phyloP scores from a whole-genome alignment of 2,329 filamentous ascomycete species.

The Xylariaceae sp. region DNA sequence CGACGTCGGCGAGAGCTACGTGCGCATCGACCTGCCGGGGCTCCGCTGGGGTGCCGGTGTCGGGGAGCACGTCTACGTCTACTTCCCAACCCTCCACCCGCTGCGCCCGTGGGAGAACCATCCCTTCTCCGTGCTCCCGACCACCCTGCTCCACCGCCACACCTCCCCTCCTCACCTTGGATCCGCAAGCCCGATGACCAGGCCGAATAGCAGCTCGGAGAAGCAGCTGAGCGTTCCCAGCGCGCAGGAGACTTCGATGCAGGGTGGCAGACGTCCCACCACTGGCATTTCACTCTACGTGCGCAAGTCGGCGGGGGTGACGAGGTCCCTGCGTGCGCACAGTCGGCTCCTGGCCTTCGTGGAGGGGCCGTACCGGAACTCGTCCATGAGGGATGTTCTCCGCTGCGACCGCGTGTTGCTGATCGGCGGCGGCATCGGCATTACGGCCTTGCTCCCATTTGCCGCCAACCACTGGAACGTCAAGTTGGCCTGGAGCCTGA shows the following conservation, averaged over 20 bases:
- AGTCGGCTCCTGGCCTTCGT: conserved; percentile 2
- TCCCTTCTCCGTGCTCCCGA: conserved; percentile 38
- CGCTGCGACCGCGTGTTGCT: conserved; percentile 10
- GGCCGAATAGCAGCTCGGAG: not conserved
- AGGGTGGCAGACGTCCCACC: not conserved
- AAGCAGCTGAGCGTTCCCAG: not conserved
- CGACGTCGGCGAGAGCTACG: conserved; percentile 22
- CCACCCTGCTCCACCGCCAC: conserved; percentile 3
- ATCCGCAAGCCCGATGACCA: not conserved
- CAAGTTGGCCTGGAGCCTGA: conserved; percentile 8
- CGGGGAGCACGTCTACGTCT: conserved; percentile 35
- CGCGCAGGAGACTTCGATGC: not conserved
- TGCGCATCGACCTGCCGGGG: conserved; percentile 35
- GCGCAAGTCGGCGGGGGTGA: conserved; percentile 4
- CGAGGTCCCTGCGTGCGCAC: conserved; percentile 2
- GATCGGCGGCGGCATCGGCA: conserved; percentile 10
- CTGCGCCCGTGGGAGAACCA: conserved; percentile 44
- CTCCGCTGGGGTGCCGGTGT: conserved; percentile 25
- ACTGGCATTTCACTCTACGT: conserved; percentile 6
- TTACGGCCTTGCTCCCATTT: conserved; percentile 7
- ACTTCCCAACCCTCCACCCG: conserved; percentile 39
- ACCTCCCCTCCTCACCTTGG: not conserved
- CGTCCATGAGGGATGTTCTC: conserved; percentile 1
- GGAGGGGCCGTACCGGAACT: conserved; percentile 8
- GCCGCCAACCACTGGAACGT: conserved; percentile 3